Evolutionary conservation across 2,329 filamentous ascomycete species (phyloP), one percentile per base, ranked within the genome.

Genomic region (Colletotrichum sp.): DNA sequence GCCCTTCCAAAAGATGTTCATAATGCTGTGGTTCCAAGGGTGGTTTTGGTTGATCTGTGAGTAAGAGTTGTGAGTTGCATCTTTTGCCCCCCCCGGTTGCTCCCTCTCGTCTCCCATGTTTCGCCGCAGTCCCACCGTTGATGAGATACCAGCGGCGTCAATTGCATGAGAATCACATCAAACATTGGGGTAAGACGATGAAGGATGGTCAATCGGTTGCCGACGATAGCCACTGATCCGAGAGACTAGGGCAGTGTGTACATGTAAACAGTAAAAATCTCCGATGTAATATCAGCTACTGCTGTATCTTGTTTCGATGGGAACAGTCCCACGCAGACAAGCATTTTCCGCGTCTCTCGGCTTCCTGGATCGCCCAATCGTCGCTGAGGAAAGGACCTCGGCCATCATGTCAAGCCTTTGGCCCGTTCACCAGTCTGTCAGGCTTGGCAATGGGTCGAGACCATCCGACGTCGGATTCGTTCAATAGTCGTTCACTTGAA

Each of bases 171-270:
- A 44, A 75, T 75, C 63, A 68, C 73, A 70, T 76, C 73, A 76
- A 76, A 64, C 73, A 21, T 76, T 72, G 69, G 73, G 39, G 73
- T 76, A 76, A 76, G 24, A 75, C 7, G 30, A 65, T 70, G 18
- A 55, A 21, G 66, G 52, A 49, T n/a, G 26, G 32, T 12, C 44
- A 52, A 52, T 21, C 15, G 16, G 13, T n/a, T 62, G 68, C 68
- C 62, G 68, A 72, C 30, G 62, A 67, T 72, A 75, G 68, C 72
- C 60, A 75, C 21, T 71, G 68, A 52, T 75, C 60, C 60, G 67
- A 60, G 36, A 71, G 57, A 39, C 26, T 7, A 52, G 39, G 52
- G 12, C 28, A 64, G n/a, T 26, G 8, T 34, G 66, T n/a, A 52
- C 57, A 28, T 34, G 66, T n/a, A 52, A 64, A 28, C 16, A 16